These are phyloP conservation scores for Fragilariopsis cylindrus DNA, from an alignment of 108 stramenopile species.

Conservation along the genomic window DNA sequence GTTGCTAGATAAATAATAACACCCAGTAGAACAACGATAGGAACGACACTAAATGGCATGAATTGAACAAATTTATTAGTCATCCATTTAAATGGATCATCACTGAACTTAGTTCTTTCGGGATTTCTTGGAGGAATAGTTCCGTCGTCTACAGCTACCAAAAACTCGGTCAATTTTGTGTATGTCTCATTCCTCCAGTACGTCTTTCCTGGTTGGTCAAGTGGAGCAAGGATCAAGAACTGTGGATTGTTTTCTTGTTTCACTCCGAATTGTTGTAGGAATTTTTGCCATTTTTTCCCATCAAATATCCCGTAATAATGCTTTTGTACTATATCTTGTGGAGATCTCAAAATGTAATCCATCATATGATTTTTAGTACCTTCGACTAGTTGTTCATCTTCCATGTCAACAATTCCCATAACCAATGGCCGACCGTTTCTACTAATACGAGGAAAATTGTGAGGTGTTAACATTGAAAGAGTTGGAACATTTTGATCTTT, in stretches of 20 bases:
- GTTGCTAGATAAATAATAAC: conserved; percentile 19
- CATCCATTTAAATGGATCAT: conserved; percentile 27
- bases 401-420: conserved; percentile 65
- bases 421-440: conserved; percentile 65
- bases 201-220: conserved; percentile 58
- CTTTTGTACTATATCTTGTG: conserved; percentile 32
- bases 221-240: conserved; percentile 41
- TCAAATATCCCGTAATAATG: conserved; percentile 79
- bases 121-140: conserved; percentile 13
- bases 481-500: conserved; percentile 59
- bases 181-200: conserved; percentile 71
- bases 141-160: conserved; percentile 36
- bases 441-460: conserved; percentile 75
- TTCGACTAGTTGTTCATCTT: conserved; percentile 37
- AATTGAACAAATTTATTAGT: conserved; percentile 26
- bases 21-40: conserved; percentile 18
- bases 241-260: conserved; percentile 53
- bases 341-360: conserved; percentile 48
- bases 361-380: conserved; percentile 48
- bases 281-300: conserved; percentile 72
- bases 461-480: conserved; percentile 55
- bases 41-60: conserved; percentile 35
- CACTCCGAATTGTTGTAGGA: conserved; percentile 71
- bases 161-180: conserved; percentile 29
- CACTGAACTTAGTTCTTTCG: background rate